phyloP scores from a whole-genome alignment of 768 basidiomycete species.

The Amylocystis lapponica region DNA sequence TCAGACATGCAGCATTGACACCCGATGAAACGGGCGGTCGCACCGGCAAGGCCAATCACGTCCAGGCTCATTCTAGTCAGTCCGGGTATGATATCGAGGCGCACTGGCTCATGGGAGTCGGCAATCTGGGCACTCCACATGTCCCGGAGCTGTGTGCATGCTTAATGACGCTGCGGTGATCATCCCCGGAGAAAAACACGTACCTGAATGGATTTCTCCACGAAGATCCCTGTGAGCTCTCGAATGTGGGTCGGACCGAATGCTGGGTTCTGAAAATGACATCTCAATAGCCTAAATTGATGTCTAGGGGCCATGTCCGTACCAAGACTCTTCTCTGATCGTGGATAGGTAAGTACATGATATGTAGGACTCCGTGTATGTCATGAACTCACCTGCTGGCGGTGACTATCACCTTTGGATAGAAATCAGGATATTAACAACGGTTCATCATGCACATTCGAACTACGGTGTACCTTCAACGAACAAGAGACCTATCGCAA shows the following conservation, averaged over 20 bases:
- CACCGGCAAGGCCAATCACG: slow-evolving; percentile 37
- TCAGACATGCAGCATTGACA: neutral
- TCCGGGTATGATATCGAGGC: slow-evolving; percentile 29
- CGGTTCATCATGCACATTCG: slow-evolving; percentile 26
- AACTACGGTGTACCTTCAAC: slow-evolving; percentile 38
- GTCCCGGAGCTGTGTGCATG: slow-evolving; percentile 12
- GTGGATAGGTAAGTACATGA: neutral
- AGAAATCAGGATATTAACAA: neutral
- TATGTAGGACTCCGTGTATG: neutral
- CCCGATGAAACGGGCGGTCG: neutral
- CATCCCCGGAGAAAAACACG: neutral
- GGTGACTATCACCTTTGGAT: neutral
- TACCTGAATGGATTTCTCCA: slow-evolving; percentile 50
- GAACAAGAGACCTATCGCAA: slow-evolving; percentile 38
- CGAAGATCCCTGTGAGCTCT: slow-evolving; percentile 49
- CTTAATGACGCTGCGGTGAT: neutral
- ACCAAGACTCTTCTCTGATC: slow-evolving; percentile 26
- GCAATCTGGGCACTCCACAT: slow-evolving; percentile 24
- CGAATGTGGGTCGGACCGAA: slow-evolving; percentile 58
- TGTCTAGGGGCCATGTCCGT: neutral
- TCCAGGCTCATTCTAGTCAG: slow-evolving; percentile 34
- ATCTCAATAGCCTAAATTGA: neutral
- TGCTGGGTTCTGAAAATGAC: slow-evolving; percentile 47
- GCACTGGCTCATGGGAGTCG: slow-evolving; percentile 14
- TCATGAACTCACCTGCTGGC: slow-evolving; percentile 2